Base-by-base conservation (phyloP, 2,329 filamentous ascomycete species). In the Aspergillus hortae region DNA sequence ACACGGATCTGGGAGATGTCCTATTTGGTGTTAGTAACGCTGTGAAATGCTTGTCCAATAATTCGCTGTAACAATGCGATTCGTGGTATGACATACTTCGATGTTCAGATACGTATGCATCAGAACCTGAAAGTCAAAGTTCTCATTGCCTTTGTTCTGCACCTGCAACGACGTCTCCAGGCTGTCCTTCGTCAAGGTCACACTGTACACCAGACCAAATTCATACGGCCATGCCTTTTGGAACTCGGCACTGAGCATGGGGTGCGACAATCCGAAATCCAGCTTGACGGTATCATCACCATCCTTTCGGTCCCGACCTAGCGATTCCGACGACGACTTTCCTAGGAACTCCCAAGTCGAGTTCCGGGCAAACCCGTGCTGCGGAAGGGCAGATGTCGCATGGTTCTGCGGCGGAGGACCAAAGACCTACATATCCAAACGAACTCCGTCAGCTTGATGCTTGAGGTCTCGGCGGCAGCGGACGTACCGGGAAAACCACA, bases 291-390 rank as follows among this genome's bases (percentile, higher is more conserved):
- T 86, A 65, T 84, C 78, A 66, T 89, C 81, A 56, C 76, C 77
- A 43, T 72, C 52, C 60, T 74, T 66, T 52, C 66, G 67, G 49
- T 56, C 57, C 61, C 74, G 76, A 48, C 75, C 75, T 41, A 71
- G 38, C 65, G 77, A 81, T 69, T 91, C 87, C 5, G 82, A 83
- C n/a, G 87, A 90, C 74, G 87, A 90, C 75, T 92, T 95, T 48
- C 76, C 76, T 36, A 99, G 80, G 70, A 94, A 96, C 72, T 97
- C 92, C 94, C 94, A 99, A 56, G 83, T 83, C 43, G 87, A 89
- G 66, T 83, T 92, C 62, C 94, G 90, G 36, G 92, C 94, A 73
- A 99, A 95, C 61, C 94, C 94, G 76, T 97, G 94, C 75, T 96
- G 92, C 3, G 92, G 87, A 23, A 99, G 87, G 59, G 83, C 77